Evolutionary conservation across 306 rosid genomes (phyloP).

Genomic region (Betula pendula): DNA sequence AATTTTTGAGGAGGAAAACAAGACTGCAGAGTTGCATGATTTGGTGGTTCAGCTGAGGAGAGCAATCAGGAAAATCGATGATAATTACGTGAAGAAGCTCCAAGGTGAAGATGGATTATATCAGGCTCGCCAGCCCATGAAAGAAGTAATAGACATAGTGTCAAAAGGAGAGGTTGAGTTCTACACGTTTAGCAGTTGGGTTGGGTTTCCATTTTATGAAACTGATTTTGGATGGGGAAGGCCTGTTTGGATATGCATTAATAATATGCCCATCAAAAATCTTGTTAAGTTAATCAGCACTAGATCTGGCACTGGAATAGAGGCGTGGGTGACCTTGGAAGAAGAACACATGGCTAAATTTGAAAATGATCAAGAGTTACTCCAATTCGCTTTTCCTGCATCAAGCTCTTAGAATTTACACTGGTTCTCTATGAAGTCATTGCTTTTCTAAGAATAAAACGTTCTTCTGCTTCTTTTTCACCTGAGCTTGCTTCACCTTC

Average conservation of each 20-base stretch:
- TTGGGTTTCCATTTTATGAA: slow-evolving; percentile 16
- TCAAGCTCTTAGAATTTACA: too few species aligned
- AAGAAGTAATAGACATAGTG: neutral
- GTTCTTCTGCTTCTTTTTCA: too few species aligned
- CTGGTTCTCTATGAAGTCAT: too few species aligned
- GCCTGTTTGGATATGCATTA: slow-evolving; percentile 25
- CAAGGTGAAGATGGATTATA: slow-evolving; percentile 9
- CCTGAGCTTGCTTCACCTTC: too few species aligned
- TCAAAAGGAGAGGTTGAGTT: slow-evolving; percentile 6
- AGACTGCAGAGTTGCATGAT: neutral
- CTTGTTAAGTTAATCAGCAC: slow-evolving; percentile 12
- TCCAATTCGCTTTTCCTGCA: too few species aligned
- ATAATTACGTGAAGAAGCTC: slow-evolving; percentile 9
- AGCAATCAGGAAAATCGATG: slow-evolving; percentile 1
- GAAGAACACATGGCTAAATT: too few species aligned
- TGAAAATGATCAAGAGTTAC: neutral
- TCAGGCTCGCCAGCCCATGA: neutral
- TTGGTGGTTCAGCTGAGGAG: slow-evolving; percentile 10
- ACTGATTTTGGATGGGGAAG: slow-evolving; percentile 29
- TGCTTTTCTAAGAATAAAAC: too few species aligned
- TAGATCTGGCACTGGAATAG: slow-evolving; percentile 7
- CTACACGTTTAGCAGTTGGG: slow-evolving; percentile 26
- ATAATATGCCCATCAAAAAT: slow-evolving; percentile 13
- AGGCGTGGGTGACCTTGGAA: too few species aligned
- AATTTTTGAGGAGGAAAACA: neutral